Base-by-base conservation (phyloP, 2,329 filamentous ascomycete species). In the Phialophora macrospora region DNA sequence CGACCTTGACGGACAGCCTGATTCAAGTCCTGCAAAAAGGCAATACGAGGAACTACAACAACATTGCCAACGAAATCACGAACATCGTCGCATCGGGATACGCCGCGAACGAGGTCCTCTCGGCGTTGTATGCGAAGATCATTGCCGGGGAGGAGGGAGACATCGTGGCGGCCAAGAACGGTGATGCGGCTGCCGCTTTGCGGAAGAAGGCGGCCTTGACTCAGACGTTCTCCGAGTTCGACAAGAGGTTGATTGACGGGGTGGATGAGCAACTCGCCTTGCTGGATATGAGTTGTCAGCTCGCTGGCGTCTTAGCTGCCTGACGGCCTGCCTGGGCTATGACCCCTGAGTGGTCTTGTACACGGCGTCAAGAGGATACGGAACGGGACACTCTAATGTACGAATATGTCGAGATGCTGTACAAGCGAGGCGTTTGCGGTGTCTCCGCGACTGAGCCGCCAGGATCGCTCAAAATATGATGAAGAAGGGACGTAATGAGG, bases 71-170 rank as follows among this genome's bases (percentile, higher is more conserved):
- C 70, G 88, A 92, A 5, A 90, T 98, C 4, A 91, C 93, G 73
- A 90, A 97, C 70, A 88, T 99, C 82, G 89, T 98, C 55, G 94
- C 94, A 0, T 95, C 98, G 79, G 95, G 95, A 8, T 99, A 95
- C 94, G 97, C 93, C 76, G 95, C 94, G 26, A 88, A 89, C 6
- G 95, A 98, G 78, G 87, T 97, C 28, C 84, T 98, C 44, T 82
- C 85, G 20, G 93, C 97, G 84, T 81, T 97, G 49, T 98, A 97
- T 74, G 90, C 95, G 77, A 83, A 85, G 28, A 81, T 98, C 44
- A 85, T 97, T 30, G 91, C 87, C 75, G 92, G 97, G 74, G 95
- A 98, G 77, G 84, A 88, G 7, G 89, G 97, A 26, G 87, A 88
- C 0, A 28, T 55, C 28, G 52, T 55, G 24, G 28, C 38, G 17